Conservation (phyloP, 768 basidiomycete genomes). For the Amanita muscaria region DNA sequence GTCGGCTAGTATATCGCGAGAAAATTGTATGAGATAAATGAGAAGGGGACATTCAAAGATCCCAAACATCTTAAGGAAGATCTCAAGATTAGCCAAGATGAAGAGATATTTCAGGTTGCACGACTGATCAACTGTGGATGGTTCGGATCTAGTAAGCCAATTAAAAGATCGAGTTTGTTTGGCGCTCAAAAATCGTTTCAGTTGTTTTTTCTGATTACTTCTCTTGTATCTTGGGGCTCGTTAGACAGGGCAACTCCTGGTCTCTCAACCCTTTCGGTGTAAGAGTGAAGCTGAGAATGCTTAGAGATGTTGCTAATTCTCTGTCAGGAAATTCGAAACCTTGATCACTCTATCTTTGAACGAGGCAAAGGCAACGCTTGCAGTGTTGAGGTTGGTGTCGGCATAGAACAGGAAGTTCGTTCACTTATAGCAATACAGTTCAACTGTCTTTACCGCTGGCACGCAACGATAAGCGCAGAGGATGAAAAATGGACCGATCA, state of each 20-base stretch:
- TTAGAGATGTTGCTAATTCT: neutral
- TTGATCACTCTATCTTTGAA: constrained; percentile 61
- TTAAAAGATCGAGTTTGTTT: neutral
- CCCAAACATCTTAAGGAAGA: constrained; percentile 36
- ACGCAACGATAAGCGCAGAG: constrained; percentile 63
- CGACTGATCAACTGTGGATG: constrained; percentile 72
- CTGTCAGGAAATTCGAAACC: constrained; percentile 52
- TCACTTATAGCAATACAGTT: constrained; percentile 36
- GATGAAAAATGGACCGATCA: constrained; percentile 63
- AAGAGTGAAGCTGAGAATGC: constrained; percentile 14
- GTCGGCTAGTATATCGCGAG: constrained; percentile 61
- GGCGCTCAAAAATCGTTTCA: constrained; percentile 10
- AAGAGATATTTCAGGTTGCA: constrained; percentile 80
- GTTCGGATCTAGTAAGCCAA: constrained; percentile 49
- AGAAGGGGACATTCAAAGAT: constrained; percentile 53
- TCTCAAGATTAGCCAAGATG: constrained; percentile 41
- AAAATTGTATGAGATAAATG: constrained; percentile 75
- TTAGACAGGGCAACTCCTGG: constrained; percentile 70
- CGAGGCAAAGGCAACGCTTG: constrained; percentile 75
- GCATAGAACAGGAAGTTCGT: neutral
- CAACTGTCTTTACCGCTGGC: constrained; percentile 81
- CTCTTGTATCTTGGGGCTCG: constrained; percentile 69
- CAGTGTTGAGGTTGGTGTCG: constrained; percentile 60
- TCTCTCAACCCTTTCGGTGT: constrained; percentile 67
- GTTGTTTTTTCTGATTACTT: constrained; percentile 83